Conservation (phyloP, 1,284 basidiomycete genomes). For the Ustilago hordei region DNA sequence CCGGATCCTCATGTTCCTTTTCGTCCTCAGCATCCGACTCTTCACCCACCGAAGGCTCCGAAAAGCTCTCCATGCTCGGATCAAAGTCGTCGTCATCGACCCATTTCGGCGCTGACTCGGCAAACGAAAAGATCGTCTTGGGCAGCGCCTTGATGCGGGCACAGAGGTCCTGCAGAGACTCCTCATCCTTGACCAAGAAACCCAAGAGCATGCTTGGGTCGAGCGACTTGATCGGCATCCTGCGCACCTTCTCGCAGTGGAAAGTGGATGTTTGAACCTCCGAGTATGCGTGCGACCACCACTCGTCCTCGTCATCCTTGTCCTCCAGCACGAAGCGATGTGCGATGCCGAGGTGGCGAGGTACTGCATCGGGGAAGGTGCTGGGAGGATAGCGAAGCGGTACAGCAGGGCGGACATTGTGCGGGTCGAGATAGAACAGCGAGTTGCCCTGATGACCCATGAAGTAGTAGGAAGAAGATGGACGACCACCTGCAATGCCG, state of each 20-base stretch:
- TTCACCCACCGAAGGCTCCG: conserved; percentile 47
- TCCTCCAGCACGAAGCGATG: conserved; percentile 21
- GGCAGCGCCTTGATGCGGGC: conserved; percentile 71
- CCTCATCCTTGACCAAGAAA: conserved; percentile 84
- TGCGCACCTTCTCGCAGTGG: conserved; percentile 91
- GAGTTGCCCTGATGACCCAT: conserved; percentile 82
- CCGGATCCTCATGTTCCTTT: neutral
- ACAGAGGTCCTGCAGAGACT: conserved; percentile 85
- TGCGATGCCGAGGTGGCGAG: conserved; percentile 22
- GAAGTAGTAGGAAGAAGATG: conserved; percentile 96
- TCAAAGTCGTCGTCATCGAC: conserved; percentile 82
- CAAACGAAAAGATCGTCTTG: conserved; percentile 68
- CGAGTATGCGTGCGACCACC: conserved; percentile 77
- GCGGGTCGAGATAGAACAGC: conserved; percentile 92
- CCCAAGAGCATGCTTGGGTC: conserved; percentile 98
- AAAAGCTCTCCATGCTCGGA: conserved; percentile 73
- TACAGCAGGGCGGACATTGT: conserved; percentile 85
- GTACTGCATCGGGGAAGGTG: conserved; percentile 49
- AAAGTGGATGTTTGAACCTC: conserved; percentile 82
- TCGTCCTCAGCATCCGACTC: conserved; percentile 28
- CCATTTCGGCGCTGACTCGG: conserved; percentile 85
- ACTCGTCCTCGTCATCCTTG: conserved; percentile 65
- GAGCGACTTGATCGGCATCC: conserved; percentile 89
- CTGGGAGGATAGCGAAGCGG: conserved; percentile 77
- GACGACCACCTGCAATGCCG: conserved; percentile 94